Evolutionary conservation across 2,329 filamentous ascomycete species (phyloP).

Genomic region (Lachnellula occidentalis): DNA sequence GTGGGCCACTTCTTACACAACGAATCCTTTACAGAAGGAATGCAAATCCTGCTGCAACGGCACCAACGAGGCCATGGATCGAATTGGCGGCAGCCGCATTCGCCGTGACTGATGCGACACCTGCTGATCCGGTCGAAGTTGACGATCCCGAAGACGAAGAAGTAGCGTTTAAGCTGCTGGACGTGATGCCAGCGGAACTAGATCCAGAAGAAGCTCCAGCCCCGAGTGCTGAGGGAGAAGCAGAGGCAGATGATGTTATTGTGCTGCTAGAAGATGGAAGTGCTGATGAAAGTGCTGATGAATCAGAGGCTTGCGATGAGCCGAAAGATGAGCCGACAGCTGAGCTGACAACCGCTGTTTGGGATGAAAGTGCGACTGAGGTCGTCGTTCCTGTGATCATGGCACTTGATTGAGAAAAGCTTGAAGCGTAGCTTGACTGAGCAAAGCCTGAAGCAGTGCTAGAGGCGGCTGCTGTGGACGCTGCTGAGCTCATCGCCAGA

Average conservation of each 20-base stretch:
- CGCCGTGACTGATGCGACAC: no score
- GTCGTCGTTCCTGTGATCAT: not conserved
- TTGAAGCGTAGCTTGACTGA: not conserved
- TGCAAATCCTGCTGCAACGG: conserved; percentile 10
- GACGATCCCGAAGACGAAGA: not conserved
- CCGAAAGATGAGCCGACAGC: not conserved
- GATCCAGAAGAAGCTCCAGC: no score
- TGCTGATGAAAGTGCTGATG: no score
- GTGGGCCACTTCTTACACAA: not conserved
- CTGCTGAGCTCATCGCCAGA: not conserved
- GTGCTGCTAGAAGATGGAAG: not conserved
- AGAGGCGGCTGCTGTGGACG: conserved; percentile 1
- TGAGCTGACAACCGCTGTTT: not conserved
- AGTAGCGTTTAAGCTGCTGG: not conserved
- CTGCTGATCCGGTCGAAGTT: not conserved
- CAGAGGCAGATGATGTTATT: not conserved
- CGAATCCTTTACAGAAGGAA: conserved; percentile 11
- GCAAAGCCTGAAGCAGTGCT: not conserved
- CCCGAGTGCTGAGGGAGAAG: not conserved
- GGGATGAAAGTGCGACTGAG: not conserved
- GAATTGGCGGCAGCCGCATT: not conserved
- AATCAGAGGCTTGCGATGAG: not conserved
- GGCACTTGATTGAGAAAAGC: not conserved
- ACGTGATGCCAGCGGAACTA: not conserved
- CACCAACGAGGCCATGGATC: conserved; percentile 4